Percentiles rank a stretch among this genome's conserved stretches.
Evolutionary conservation across 257 asterid genomes (phyloP).

Genomic region (Scutellaria minor): DNA sequence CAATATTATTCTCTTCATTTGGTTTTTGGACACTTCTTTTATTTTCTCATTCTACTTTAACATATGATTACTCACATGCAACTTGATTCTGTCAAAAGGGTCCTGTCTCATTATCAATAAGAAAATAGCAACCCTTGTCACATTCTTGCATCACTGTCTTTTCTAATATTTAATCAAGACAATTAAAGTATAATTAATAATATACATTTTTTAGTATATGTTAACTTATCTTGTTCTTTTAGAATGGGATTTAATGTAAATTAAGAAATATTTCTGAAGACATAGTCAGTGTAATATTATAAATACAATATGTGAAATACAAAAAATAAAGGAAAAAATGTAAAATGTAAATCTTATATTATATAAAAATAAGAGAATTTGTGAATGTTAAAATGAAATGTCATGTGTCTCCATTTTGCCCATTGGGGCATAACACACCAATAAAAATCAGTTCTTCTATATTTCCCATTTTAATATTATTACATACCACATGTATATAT

Average conservation of each 20-base stretch:
- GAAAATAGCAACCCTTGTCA: constrained; percentile 40
- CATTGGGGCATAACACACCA: too few species aligned
- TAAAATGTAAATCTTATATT: too few species aligned
- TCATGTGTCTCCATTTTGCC: too few species aligned
- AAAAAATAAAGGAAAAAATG: too few species aligned
- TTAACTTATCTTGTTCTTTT: background rate
- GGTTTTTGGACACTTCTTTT: constrained; percentile 33
- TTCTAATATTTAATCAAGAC: too few species aligned
- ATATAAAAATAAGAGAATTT: too few species aligned
- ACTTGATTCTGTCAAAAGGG: constrained; percentile 44
- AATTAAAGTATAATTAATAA: too few species aligned
- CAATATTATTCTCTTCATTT: constrained; percentile 12
- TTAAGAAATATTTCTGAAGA: background rate
- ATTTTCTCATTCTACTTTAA: constrained; percentile 24
- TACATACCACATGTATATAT: background rate
- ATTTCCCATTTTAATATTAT: background rate
- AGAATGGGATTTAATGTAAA: background rate
- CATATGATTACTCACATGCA: constrained; percentile 55
- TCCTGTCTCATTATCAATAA: constrained; percentile 37
- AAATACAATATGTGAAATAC: too few species aligned
- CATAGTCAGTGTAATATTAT: background rate
- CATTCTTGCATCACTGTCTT: constrained; percentile 37
- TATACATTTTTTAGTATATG: background rate
- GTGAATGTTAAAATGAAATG: too few species aligned
- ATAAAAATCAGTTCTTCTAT: background rate